Evolutionary conservation across 306 rosid genomes (phyloP).

Genomic region (Dalbergia oliveri): DNA sequence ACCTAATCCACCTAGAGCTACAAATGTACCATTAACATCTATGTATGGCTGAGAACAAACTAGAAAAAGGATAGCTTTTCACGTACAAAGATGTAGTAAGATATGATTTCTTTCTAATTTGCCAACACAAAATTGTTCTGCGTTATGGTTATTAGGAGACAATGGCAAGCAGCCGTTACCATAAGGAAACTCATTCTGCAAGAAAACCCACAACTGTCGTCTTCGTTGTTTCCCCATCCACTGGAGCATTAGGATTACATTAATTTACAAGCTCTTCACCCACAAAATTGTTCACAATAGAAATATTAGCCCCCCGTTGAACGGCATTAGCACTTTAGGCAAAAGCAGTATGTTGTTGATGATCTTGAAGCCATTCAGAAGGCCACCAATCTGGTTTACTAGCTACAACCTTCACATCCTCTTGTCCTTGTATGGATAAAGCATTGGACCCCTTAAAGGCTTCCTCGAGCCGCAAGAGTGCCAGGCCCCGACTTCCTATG

Average conservation of each 20-base stretch:
- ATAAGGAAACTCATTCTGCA: conserved; percentile 32
- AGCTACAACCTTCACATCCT: conserved; percentile 69
- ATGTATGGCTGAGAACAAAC: background rate
- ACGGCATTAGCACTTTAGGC: conserved; percentile 44
- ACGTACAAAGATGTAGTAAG: background rate
- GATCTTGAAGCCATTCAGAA: conserved; percentile 59
- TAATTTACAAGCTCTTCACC: conserved; percentile 28
- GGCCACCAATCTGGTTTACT: conserved; percentile 72
- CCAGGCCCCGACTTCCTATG: conserved; percentile 78
- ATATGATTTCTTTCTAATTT: conserved; percentile 26
- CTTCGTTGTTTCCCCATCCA: conserved; percentile 2
- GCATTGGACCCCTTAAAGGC: conserved; percentile 63
- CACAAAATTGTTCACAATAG: background rate
- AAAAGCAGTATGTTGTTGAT: conserved; percentile 50
- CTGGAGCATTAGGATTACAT: conserved; percentile 24
- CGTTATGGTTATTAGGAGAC: conserved; percentile 21
- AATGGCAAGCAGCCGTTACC: conserved; percentile 16
- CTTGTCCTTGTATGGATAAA: conserved; percentile 65
- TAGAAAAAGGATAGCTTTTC: background rate
- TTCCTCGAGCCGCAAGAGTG: conserved; percentile 76
- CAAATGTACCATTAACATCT: background rate
- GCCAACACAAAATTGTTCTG: conserved; percentile 32
- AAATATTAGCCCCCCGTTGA: conserved; percentile 31
- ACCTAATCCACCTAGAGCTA: background rate
- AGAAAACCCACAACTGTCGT: conserved; percentile 35